Base-by-base conservation (phyloP, 2,329 filamentous ascomycete species). In the Apiospora pterosperma region DNA sequence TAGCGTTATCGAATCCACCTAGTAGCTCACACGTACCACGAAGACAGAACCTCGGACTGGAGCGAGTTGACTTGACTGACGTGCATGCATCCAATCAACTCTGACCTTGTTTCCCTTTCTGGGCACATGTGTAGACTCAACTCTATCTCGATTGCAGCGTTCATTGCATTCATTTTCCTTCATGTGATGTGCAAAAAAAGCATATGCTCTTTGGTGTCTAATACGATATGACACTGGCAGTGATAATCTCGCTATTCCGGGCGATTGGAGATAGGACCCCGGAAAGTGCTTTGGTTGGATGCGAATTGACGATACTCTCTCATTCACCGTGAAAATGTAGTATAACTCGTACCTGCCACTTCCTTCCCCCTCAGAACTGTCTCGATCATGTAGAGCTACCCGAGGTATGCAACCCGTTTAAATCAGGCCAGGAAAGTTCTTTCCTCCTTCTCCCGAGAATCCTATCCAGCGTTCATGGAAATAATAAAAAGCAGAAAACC, bases 401-500 rank as follows among this genome's bases (percentile, higher is more conserved):
- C n/a, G 21, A n/a, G 28, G 28, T 48, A 48, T 21, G 48, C 28
- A 55, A n/a, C 25, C 28, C 19, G 14, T 34, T 31, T 31, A 10
- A 28, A 31, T 31, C 14, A 52, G 25, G 23, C 23, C 44, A 52
- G 44, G 44, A 31, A 16, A 52, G 16, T 34, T 55, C 48, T 12
- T 55, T 31, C 28, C 48, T 55, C 48, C 2, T 31, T 25, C 16
- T 25, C 16, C 25, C 7, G 2, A 16, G 31, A n/a, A 10, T 34
- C 19, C 19, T 6, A 55, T 34, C 16, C 8, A 11, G 19, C 19
- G 5, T n/a, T 34, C 48, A 55, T 55, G 55, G 64, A 58, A 41
- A 61, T 62, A 60, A 64, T 31, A 62, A 66, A 68, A 63, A 63
- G 66, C 66, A 65, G 61, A 48, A 64, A 67, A 61, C 67, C 41